Base-by-base conservation (phyloP, 169 alveolate genomes). In the Cyclospora cayetanensis region DNA sequence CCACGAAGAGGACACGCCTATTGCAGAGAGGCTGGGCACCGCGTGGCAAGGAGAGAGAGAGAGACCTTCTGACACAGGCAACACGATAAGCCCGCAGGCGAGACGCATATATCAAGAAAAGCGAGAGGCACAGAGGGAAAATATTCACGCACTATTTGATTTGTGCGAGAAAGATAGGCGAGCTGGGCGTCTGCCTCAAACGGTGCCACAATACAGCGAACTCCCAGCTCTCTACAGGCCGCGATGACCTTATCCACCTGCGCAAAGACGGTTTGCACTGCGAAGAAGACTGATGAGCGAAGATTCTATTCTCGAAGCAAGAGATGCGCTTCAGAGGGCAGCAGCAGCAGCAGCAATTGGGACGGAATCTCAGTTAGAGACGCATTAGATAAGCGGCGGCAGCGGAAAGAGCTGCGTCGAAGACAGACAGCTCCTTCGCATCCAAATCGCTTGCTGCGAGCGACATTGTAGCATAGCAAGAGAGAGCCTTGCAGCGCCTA, bases 101-200 rank as follows among this genome's bases (percentile, higher is more conserved):
- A 15, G 0, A 25, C 43, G 11, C 12, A 65, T 27, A 65, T n/a
- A 65, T 3, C 1, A 65, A 12, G 1, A 29, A 20, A 65, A 65
- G 20, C 4, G 20, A 27, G 11, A 27, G 0, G 18, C 37, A 65
- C 42, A 22, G 20, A 27, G 20, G 4, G 3, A 65, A 27, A 27
- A 25, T 31, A 20, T 46, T 22, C 60, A 39, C 93, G 20, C n/a
- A 90, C 93, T 29, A 90, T 90, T 50, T 53, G 74, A 4, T 98
- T 97, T 27, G 95, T 96, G 77, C 98, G 96, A 60, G 98, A 97
- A 34, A 99, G 95, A 92, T 97, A 98, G 22, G 99, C 98, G 77
- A 98, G 95, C 94, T 99, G 98, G 27, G 99, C 98, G 92, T 99
- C 99, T 7, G 99, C 99, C 93, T 99, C 99, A 95, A 97, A 98